Evolutionary conservation across 164 flowering plant genomes (phyloP), one percentile per base, ranked within the genome.

Genomic region (Euptelea pleiosperma): DNA sequence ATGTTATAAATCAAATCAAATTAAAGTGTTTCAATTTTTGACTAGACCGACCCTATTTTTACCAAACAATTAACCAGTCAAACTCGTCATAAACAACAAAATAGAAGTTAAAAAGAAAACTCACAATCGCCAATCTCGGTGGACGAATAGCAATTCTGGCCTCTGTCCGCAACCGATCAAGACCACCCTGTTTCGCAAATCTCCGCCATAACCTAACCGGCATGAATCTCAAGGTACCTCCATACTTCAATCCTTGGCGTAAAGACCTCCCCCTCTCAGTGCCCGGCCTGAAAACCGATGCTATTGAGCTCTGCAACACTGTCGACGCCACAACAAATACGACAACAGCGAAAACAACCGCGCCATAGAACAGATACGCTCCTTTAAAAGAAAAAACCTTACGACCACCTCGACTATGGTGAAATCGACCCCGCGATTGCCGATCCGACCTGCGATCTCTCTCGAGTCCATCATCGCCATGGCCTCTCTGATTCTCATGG

Each of bases 71-170:
- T n/a, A n/a, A n/a, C n/a, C n/a, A n/a, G n/a, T n/a, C n/a, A n/a
- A n/a, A n/a, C n/a, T n/a, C n/a, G 15, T 44, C 21, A 44, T 18
- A 42, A 40, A 25, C 21, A 8, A 48, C 21, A 8, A 55, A 53
- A 0, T 10, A 31, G 2, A 48, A 34, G 33, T 8, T 7, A 11
- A 40, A 8, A 66, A 34, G 10, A 15, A 54, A 50, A 78, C 95
- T 82, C 68, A 91, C 97, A 62, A 91, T 66, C 16, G 81, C 91
- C 44, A 91, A 74, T 48, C 82, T 73, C 2, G 93, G 96, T 15
- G 74, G 51, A 1, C 93, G 78, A 68, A 84, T 60, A 1, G 81
- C 96, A 29, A 79, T 52, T 72, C 83, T 76, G 2, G 40, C 49
- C 52, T 73, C 69, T 4, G 25, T 50, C 30, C 89, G 56, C 42